These are phyloP conservation scores for Coemansia sp. DNA, from an alignment of 192 early-diverging fungal species.

Conservation along the genomic window DNA sequence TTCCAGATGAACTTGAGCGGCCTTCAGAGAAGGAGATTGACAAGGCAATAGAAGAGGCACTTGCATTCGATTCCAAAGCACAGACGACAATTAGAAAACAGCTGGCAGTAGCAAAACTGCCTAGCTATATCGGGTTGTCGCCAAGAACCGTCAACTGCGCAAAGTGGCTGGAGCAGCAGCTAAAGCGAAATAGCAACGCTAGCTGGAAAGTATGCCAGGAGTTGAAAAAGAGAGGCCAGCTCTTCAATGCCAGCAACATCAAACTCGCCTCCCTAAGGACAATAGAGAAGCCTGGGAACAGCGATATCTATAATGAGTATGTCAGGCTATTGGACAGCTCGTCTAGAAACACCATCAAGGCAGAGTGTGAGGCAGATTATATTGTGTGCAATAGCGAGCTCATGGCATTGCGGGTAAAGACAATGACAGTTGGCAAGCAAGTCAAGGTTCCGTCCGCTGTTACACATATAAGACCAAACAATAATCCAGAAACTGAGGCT, in stretches of 20 bases:
- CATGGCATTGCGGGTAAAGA: slow-evolving; percentile 43
- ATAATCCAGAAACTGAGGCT: too few relatives aligned
- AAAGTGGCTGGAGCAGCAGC: slow-evolving; percentile 22
- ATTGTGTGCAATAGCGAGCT: slow-evolving; percentile 53
- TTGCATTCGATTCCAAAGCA: slow-evolving; percentile 41
- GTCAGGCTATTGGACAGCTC: not conserved
- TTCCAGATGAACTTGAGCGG: slow-evolving; percentile 25
- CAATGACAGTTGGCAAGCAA: slow-evolving; percentile 14
- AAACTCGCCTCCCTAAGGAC: slow-evolving; percentile 53
- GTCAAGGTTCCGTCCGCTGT: slow-evolving; percentile 13
- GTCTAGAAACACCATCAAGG: not conserved
- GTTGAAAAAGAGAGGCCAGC: slow-evolving; percentile 8
- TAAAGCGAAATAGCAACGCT: slow-evolving; percentile 6
- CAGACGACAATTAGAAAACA: slow-evolving; percentile 21
- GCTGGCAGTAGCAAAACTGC: slow-evolving; percentile 13
- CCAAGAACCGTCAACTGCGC: slow-evolving; percentile 21
- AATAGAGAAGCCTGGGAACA: slow-evolving; percentile 20
- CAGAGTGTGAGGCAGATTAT: slow-evolving; percentile 48
- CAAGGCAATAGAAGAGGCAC: slow-evolving; percentile 55
- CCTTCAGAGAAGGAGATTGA: slow-evolving; percentile 55
- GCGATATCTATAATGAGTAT: slow-evolving; percentile 35
- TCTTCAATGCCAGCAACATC: slow-evolving; percentile 41
- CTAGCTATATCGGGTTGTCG: slow-evolving; percentile 25
- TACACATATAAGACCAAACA: not conserved
- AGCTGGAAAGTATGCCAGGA: slow-evolving; percentile 24